These are phyloP conservation scores for Pseudocercospora fijiensis DNA, from an alignment of 2,329 filamentous ascomycete genomes.

Conservation along the genomic window DNA sequence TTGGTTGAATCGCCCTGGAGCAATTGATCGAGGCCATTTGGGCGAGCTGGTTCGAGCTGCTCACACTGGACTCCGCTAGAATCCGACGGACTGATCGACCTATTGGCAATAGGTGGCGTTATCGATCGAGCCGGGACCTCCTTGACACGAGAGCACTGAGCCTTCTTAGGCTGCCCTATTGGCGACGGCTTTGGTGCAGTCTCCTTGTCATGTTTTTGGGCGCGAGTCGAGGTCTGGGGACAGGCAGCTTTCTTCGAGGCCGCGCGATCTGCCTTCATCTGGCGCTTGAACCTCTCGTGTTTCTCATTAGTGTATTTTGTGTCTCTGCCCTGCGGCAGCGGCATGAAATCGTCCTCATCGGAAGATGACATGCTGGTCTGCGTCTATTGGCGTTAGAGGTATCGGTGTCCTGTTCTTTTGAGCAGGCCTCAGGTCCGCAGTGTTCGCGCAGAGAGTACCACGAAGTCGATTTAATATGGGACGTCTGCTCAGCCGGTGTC, in stretches of 20 bases:
- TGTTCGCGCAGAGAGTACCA: not conserved
- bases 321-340: not conserved
- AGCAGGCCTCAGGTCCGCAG: not conserved
- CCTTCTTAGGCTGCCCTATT: not conserved
- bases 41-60: not conserved
- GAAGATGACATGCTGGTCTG: not conserved
- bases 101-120: not conserved
- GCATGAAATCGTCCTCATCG: slow-evolving; percentile 3
- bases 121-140: not conserved
- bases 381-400: not conserved
- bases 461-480: not conserved
- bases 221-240: not conserved
- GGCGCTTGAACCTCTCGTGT: not conserved
- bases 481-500: not conserved
- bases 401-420: not conserved
- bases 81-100: not conserved
- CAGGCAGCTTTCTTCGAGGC: not conserved
- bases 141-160: not conserved
- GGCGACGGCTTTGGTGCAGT: not conserved
- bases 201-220: not conserved
- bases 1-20: not conserved
- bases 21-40: not conserved
- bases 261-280: not conserved
- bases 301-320: not conserved
- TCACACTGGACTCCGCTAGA: not conserved